These are phyloP conservation scores for Alternaria sp. DNA, from an alignment of 2,329 filamentous ascomycete species.

Conservation along the genomic window DNA sequence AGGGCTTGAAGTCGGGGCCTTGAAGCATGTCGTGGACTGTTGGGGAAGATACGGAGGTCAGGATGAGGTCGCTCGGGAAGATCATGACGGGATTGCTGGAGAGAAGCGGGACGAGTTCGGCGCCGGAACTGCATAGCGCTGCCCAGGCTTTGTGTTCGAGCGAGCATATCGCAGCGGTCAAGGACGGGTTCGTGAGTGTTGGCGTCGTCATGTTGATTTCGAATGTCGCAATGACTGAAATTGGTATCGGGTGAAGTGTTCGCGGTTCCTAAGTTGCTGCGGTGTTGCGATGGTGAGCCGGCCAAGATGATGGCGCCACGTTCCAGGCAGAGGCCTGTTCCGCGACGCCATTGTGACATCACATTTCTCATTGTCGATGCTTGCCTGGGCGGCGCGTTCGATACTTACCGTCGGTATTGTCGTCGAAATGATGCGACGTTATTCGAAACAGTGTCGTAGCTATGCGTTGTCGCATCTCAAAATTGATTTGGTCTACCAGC, in stretches of 20 bases:
- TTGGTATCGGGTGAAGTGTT: neutral
- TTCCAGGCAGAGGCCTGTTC: constrained; percentile 5
- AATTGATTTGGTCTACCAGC: neutral
- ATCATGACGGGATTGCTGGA: constrained; percentile 49
- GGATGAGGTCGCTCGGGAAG: constrained; percentile 46
- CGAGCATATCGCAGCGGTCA: constrained; percentile 36
- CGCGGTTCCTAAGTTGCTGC: neutral
- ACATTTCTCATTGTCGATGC: neutral
- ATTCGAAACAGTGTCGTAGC: neutral
- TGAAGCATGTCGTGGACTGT: constrained; percentile 29
- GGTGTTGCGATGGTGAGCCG: neutral
- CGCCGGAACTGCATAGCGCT: constrained; percentile 42
- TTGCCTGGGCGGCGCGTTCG: neutral
- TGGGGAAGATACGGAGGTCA: constrained; percentile 41
- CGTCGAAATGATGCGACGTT: neutral
- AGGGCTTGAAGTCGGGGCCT: constrained; percentile 25
- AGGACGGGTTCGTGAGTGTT: constrained; percentile 27
- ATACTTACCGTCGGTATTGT: neutral
- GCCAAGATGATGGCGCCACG: neutral
- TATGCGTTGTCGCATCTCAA: neutral
- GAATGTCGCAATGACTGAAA: neutral
- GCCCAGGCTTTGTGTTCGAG: constrained; percentile 46
- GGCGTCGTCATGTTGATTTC: constrained; percentile 13
- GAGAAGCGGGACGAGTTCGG: constrained; percentile 40
- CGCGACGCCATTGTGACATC: constrained; percentile 19